Percentiles rank a stretch among this genome's conserved stretches.
Conservation (phyloP, 345 rosid genomes). For the Populus euphratica region DNA sequence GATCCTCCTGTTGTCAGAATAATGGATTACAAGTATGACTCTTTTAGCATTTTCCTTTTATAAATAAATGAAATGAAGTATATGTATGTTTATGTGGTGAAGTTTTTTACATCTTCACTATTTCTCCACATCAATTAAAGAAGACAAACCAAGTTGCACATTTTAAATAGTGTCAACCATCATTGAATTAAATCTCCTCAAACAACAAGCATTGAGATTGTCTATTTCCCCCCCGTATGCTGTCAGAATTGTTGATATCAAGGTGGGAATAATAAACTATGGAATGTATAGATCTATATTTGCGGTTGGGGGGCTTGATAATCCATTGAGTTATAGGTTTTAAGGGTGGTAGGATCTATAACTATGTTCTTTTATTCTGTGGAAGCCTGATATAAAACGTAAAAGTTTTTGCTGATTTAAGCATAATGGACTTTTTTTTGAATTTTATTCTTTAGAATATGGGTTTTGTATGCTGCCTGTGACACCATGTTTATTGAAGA, state of each 20-base stretch:
- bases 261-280: background rate
- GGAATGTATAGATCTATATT: background rate
- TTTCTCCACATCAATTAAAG: background rate
- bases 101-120: background rate
- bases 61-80: background rate
- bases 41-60: background rate
- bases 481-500: background rate
- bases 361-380: background rate
- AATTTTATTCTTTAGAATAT: background rate
- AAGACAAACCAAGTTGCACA: background rate
- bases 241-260: background rate
- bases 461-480: background rate
- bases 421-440: background rate
- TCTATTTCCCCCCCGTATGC: background rate
- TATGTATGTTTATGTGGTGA: background rate
- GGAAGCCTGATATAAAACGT: background rate
- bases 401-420: background rate
- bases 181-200: background rate
- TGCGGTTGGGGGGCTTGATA: background rate
- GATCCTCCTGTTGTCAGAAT: conserved; percentile 93
- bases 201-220: too few species aligned
- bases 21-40: conserved; percentile 79
- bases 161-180: background rate
- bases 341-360: background rate
- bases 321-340: background rate